A percentile compares a stretch with the other conserved stretches of the same genome.
Conservation (phyloP, 768 basidiomycete species). For the Rhizopogon vulgaris region DNA sequence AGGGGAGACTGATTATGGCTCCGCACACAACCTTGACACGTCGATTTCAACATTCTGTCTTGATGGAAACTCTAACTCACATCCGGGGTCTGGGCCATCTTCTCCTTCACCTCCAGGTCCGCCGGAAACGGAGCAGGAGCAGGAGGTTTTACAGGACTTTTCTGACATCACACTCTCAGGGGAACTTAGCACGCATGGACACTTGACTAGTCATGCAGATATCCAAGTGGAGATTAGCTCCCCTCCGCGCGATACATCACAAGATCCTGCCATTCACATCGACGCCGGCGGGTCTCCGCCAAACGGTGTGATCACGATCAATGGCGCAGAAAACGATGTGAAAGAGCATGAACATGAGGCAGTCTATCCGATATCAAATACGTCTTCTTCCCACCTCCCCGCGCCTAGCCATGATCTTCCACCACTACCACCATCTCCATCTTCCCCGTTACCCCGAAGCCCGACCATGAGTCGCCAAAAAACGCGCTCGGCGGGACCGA, state of each 20-base stretch:
- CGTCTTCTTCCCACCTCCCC: not conserved
- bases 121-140: constrained; percentile 2
- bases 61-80: constrained; percentile 26
- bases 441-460: constrained; percentile 20
- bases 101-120: constrained; percentile 14
- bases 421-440: constrained; percentile 23
- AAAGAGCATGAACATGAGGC: not conserved
- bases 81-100: constrained; percentile 15
- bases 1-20: constrained; percentile 26
- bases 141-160: constrained; percentile 10
- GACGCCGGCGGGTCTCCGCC: constrained; percentile 33
- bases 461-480: constrained; percentile 30
- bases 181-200: not conserved
- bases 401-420: constrained; percentile 12
- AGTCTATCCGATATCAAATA: not conserved
- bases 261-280: constrained; percentile 38
- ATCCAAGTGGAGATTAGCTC: constrained; percentile 1
- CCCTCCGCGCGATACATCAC: constrained; percentile 8
- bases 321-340: not conserved
- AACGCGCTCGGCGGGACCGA: constrained; percentile 58
- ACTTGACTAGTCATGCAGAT: not conserved
- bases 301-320: constrained; percentile 21
- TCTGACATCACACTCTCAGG: constrained; percentile 22
- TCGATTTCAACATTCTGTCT: constrained; percentile 60
- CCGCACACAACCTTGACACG: constrained; percentile 29